A percentile compares a stretch with the other conserved stretches of the same genome.
Conservation (phyloP, 331 rosid species). For the Arachis monticola region DNA sequence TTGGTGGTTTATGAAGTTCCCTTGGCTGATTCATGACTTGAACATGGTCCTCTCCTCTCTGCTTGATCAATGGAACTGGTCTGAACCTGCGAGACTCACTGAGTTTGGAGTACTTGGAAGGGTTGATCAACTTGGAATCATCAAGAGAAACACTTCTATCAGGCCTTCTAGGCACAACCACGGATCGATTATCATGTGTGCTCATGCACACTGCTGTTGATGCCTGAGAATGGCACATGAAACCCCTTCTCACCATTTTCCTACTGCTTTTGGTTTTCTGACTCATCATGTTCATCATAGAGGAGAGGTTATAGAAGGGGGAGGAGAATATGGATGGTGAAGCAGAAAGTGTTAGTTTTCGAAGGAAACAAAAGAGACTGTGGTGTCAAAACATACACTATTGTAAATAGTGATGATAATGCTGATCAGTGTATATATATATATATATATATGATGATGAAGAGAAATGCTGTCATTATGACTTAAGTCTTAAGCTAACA, state of each 20-base stretch:
- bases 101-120: constrained; percentile 69
- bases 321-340: constrained; percentile 2
- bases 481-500: constrained; percentile 38
- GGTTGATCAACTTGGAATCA: constrained; percentile 43
- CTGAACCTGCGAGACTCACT: constrained; percentile 47
- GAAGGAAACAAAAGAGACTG: constrained; percentile 1
- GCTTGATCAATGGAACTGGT: constrained; percentile 35
- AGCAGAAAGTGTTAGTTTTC: background rate
- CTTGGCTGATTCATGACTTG: constrained; percentile 27
- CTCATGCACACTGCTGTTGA: constrained; percentile 69
- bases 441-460: constrained; percentile 27
- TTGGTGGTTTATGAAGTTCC: constrained; percentile 37
- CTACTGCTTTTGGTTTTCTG: constrained; percentile 44
- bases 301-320: background rate
- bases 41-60: constrained; percentile 30
- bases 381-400: constrained; percentile 12
- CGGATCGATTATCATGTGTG: constrained; percentile 47
- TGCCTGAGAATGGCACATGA: constrained; percentile 72
- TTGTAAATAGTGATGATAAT: constrained; percentile 23
- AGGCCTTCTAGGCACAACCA: constrained; percentile 50
- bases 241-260: constrained; percentile 50
- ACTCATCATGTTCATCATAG: constrained; percentile 33
- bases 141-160: constrained; percentile 35
- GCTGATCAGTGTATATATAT: background rate
- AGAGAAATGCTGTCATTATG: constrained; percentile 51